Evolutionary conservation across 257 asterid genomes (phyloP).

Genomic region (Nicotiana tabacum): DNA sequence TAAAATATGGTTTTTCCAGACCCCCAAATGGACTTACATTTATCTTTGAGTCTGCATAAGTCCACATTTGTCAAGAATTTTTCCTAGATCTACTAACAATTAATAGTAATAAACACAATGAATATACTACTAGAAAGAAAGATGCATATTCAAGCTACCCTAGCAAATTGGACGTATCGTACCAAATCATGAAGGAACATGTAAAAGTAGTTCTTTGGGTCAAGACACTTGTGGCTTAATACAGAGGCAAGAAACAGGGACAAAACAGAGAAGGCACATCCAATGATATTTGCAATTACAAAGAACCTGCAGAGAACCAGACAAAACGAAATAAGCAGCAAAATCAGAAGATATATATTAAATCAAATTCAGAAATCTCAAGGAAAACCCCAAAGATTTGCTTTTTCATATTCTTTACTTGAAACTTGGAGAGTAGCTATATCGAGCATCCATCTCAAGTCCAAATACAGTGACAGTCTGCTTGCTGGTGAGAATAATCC

Average conservation of each 20-base stretch:
- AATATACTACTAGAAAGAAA: not conserved
- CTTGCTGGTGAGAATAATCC: slow-evolving; percentile 41
- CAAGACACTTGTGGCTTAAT: slow-evolving; percentile 22
- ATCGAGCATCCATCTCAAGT: slow-evolving; percentile 43
- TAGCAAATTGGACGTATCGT: not conserved
- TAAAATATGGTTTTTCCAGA: not conserved
- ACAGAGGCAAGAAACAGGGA: slow-evolving; percentile 27
- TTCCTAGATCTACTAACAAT: not conserved
- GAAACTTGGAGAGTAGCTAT: slow-evolving; percentile 52
- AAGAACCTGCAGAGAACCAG: slow-evolving; percentile 40
- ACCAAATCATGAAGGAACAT: slow-evolving; percentile 74
- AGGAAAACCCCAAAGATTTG: not conserved
- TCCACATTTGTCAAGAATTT: not conserved
- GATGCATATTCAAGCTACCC: not conserved
- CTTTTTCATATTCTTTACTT: slow-evolving; percentile 23
- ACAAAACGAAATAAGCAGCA: not conserved
- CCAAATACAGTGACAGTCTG: slow-evolving; percentile 43
- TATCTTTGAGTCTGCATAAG: not conserved
- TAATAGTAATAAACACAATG: not conserved
- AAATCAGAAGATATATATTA: no score
- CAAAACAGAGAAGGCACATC: slow-evolving; percentile 33
- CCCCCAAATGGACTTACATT: not conserved
- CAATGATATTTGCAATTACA: slow-evolving; percentile 49
- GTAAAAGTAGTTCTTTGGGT: slow-evolving; percentile 32
- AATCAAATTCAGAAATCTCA: not conserved